Base-by-base conservation (phyloP, 2,329 filamentous ascomycete genomes). In the Pleoardoris graminearum region DNA sequence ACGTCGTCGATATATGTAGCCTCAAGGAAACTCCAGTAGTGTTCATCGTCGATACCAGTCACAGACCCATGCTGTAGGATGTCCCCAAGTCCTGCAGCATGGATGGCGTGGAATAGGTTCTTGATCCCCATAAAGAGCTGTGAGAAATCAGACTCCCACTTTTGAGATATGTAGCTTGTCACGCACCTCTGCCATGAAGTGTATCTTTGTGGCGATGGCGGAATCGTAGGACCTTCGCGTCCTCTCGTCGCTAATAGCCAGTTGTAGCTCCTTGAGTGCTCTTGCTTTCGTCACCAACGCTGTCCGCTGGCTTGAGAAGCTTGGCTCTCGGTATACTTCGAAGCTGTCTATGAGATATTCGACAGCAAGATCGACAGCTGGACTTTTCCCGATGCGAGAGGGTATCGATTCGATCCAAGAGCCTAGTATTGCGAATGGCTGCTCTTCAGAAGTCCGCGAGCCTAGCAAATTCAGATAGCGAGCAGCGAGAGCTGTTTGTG, bases 1-100 rank as follows among this genome's bases (percentile, higher is more conserved):
- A 70, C 68, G 30, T 71, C 68, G n/a, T 71, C 68, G 7, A 65
- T 57, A 19, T 71, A 71, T 2, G 67, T 66, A 36, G 67, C 66
- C 19, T 71, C 66, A n/a, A 71, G 55, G 2, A 70, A 48, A 41
- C 61, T 63, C 62, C 63, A 71, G 39, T 57, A 67, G 39, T 69
- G 61, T 17, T 68, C 61, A 11, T 65, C 57, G 42, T 70, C 68
- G 4, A 63, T 44, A 8, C 55, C 59, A 8, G 56, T 53, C 14
- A 63, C 51, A 1, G 32, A 19, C 3, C 68, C 67, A 16, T 52
- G 19, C 42, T 63, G 68, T 25, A 70, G 57, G 10, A 70, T 50
- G 17, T 69, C 61, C 2, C 63, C 60, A 7, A 70, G 56, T 2
- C 59, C 68, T 23, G 60, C 59, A 5, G 60, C 57, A 41, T 71